Evolutionary conservation across 2,329 filamentous ascomycete genomes (phyloP), one percentile per base, ranked within the genome.

Genomic region (Eurotiales sp.): DNA sequence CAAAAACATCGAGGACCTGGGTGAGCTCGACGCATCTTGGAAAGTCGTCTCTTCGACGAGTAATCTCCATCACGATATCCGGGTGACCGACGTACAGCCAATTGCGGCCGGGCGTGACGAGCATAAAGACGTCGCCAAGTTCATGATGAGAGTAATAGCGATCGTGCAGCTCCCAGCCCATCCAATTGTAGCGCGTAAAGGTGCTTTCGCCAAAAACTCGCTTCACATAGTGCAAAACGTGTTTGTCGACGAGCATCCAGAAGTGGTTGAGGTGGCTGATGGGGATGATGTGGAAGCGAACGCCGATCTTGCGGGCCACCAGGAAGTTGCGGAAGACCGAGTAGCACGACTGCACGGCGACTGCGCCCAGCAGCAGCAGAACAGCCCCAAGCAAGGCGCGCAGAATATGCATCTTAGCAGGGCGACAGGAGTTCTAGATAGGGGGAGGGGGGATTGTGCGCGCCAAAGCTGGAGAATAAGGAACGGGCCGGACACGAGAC

Each of bases 141-240:
- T 48, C 34, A 48, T 48, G 46, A 40, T 48, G 46, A 22, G n/a
- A 27, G 36, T 41, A 22, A 29, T 48, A 48, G 14, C 46, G 22
- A 5, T 40, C 23, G 23, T 32, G 15, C 34, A 48, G 46, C 37
- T 48, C 46, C 46, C 46, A 47, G 45, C 45, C 45, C 45, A 47
- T 47, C 46, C 46, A 48, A 40, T 48, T 48, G 15, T 29, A 48
- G 15, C 46, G 34, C 46, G 46, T 48, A 30, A 41, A 48, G 8
- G 12, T 30, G 12, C 34, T 48, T 39, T 48, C 46, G 14, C 46
- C 34, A 5, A 48, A 48, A 7, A 48, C 27, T 29, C 14, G 36
- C 15, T 40, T 41, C 15, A 48, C 46, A 30, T 48, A 40, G 34
- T 11, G 22, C 34, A 48, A 23, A 48, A 48, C 46, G 1, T 11